These are phyloP conservation scores for Aureobasidium lini DNA, from an alignment of 2,329 filamentous ascomycete genomes.

Conservation along the genomic window DNA sequence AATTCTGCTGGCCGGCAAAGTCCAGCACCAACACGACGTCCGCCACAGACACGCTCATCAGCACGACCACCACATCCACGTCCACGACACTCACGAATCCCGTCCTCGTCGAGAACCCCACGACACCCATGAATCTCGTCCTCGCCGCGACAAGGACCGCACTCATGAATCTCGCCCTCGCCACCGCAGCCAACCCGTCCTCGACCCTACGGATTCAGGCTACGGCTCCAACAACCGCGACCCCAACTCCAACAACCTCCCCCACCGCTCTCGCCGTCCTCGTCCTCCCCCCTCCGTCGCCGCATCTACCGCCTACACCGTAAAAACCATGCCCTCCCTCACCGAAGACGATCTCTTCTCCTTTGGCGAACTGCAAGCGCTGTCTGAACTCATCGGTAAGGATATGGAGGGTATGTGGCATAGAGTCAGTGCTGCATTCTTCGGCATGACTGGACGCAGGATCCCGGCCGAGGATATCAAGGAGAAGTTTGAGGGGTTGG, in stretches of 20 bases:
- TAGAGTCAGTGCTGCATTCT: conserved; percentile 40
- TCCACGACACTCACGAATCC: neutral
- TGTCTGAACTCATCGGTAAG: conserved; percentile 37
- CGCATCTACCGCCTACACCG: neutral
- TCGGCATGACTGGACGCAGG: conserved; percentile 42
- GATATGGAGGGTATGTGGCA: conserved; percentile 41
- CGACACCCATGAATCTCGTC: neutral
- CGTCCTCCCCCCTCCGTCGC: neutral
- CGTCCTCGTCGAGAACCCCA: neutral
- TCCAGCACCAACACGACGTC: neutral
- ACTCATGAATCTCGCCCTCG: neutral
- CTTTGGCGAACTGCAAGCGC: conserved; percentile 32
- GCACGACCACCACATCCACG: neutral
- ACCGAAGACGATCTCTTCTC: conserved; percentile 30
- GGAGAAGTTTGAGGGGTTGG: conserved; percentile 51
- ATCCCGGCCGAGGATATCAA: conserved; percentile 54
- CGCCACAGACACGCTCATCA: neutral
- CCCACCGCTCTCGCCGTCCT: neutral
- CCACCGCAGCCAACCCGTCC: neutral
- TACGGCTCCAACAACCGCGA: neutral
- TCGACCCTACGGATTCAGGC: neutral
- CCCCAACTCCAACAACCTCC: no score
- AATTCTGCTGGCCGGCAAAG: neutral
- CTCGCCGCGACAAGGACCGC: neutral
- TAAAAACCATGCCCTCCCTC: conserved; percentile 19